phyloP scores from a whole-genome alignment of 257 asterid genomes.

The Eustoma russellianum region DNA sequence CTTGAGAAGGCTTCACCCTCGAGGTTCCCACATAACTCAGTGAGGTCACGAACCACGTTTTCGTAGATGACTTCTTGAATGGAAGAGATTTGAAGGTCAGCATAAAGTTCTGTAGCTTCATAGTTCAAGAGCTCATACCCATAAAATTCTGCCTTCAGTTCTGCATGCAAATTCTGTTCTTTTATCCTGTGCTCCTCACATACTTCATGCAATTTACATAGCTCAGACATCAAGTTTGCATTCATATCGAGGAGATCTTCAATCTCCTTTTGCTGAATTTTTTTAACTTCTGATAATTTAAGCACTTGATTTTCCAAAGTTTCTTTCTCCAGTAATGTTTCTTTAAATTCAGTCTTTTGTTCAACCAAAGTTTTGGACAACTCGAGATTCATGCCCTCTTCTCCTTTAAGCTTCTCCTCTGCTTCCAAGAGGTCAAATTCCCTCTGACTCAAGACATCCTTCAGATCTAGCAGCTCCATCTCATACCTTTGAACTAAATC shows the following conservation, averaged over 20 bases:
- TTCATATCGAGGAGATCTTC: conserved; percentile 43
- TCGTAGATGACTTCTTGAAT: conserved; percentile 52
- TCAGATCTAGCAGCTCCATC: conserved; percentile 26
- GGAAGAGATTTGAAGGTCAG: conserved; percentile 80
- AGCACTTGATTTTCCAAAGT: conserved; percentile 37
- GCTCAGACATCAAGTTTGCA: conserved; percentile 40
- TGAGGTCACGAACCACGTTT: conserved; percentile 65
- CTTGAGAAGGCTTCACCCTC: conserved; percentile 37
- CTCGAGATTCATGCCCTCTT: conserved; percentile 39
- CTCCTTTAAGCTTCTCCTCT: conserved; percentile 45
- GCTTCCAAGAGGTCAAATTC: conserved; percentile 49
- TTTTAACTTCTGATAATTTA: conserved; percentile 38
- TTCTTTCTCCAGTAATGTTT: conserved; percentile 31
- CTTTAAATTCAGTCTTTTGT: conserved; percentile 37
- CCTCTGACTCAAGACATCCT: conserved; percentile 18
- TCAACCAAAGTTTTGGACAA: conserved; percentile 34
- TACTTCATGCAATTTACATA: conserved; percentile 43
- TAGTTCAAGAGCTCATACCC: conserved; percentile 75
- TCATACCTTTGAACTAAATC: conserved; percentile 51
- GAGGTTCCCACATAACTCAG: conserved; percentile 42
- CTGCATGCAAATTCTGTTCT: conserved; percentile 44
- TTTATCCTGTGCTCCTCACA: conserved; percentile 42
- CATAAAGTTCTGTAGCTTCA: conserved; percentile 66
- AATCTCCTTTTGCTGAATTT: conserved; percentile 44
- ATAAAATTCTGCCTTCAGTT: conserved; percentile 53